phyloP scores from a whole-genome alignment of 345 rosid genomes.

The Punica granatum region DNA sequence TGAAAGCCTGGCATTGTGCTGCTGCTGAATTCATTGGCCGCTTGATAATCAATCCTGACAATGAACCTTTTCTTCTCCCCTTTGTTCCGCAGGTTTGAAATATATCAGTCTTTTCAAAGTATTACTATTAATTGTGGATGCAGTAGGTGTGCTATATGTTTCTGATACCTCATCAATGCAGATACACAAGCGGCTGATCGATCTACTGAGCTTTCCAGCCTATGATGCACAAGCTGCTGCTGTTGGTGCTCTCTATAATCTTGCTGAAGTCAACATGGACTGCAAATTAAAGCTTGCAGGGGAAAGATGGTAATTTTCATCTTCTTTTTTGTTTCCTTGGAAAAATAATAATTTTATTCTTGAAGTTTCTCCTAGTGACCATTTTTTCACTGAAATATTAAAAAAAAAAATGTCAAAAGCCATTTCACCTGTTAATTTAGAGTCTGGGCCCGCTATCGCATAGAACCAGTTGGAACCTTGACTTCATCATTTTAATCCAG shows the following conservation, averaged over 20 bases:
- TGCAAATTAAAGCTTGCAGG: slow-evolving; percentile 93
- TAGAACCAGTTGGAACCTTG: too few species aligned
- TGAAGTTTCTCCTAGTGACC: neutral
- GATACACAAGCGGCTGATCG: slow-evolving; percentile 87
- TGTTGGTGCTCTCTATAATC: slow-evolving; percentile 92
- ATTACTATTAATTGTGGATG: neutral
- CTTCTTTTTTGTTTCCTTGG: neutral
- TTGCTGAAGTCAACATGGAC: slow-evolving; percentile 92
- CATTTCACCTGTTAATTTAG: too few species aligned
- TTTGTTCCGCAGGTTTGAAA: slow-evolving; percentile 63
- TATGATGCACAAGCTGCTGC: slow-evolving; percentile 95
- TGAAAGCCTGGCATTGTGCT: slow-evolving; percentile 94
- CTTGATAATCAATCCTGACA: slow-evolving; percentile 92
- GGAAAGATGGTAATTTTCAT: slow-evolving; percentile 68
- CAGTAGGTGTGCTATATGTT: neutral
- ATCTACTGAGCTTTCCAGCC: slow-evolving; percentile 71
- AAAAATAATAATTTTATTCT: neutral
- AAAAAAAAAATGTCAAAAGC: too few species aligned
- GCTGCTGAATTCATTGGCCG: slow-evolving; percentile 93
- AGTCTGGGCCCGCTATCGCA: too few species aligned
- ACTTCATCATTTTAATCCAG: too few species aligned
- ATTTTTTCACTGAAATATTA: neutral
- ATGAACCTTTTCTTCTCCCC: slow-evolving; percentile 90
- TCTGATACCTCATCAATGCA: slow-evolving; percentile 20
- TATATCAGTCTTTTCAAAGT: neutral